A percentile compares a stretch with the other conserved stretches of the same genome.
These are phyloP conservation scores for Colletotrichum sp. DNA, from an alignment of 2,329 filamentous ascomycete genomes.

Conservation along the genomic window DNA sequence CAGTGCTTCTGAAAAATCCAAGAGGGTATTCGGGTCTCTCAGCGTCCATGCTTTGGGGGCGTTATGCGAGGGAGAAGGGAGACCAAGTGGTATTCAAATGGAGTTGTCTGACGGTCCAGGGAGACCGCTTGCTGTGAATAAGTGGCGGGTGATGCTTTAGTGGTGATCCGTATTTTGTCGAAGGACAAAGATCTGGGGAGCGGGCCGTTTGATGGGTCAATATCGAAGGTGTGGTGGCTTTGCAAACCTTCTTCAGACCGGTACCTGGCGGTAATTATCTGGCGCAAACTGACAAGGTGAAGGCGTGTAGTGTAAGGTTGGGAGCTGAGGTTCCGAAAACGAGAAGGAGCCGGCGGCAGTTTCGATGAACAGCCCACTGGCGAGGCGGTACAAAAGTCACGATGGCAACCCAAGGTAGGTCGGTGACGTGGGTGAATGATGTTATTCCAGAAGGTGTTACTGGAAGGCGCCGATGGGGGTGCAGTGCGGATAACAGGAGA, in stretches of 20 bases:
- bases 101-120: background rate
- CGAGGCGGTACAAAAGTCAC: background rate
- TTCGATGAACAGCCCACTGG: background rate
- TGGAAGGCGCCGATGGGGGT: background rate
- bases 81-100: background rate
- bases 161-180: background rate
- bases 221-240: background rate
- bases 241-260: background rate
- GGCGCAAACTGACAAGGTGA: background rate
- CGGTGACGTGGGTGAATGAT: background rate
- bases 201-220: background rate
- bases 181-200: background rate
- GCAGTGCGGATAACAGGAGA: background rate
- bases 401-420: background rate
- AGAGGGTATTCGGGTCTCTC: background rate
- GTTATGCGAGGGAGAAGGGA: background rate
- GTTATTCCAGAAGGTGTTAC: background rate
- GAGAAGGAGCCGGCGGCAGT: background rate
- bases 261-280: background rate
- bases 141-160: background rate
- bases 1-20: background rate
- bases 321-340: background rate
- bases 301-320: background rate
- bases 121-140: background rate
- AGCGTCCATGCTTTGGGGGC: background rate